Evolutionary conservation across 176 grass and related monocot genomes (phyloP).

Genomic region (Rhynchospora breviuscula): DNA sequence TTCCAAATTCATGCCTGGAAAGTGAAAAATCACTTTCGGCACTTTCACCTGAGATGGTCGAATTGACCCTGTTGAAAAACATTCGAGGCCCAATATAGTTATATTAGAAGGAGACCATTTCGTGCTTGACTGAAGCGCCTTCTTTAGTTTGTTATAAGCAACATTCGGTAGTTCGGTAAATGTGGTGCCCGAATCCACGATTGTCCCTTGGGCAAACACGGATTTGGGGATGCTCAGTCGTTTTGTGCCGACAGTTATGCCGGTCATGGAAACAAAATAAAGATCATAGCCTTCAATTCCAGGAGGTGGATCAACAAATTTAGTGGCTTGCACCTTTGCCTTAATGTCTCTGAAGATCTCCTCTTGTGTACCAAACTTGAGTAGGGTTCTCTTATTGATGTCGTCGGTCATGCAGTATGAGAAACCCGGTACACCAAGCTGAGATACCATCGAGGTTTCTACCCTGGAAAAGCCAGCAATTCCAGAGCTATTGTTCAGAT

Average conservation of each 20-base stretch:
- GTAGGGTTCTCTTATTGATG: conserved; percentile 30
- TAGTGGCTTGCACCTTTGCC: conserved; percentile 31
- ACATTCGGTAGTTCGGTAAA: conserved; percentile 30
- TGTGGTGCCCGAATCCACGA: conserved; percentile 69
- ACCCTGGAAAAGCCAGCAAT: conserved; percentile 53
- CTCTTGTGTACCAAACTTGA: conserved; percentile 48
- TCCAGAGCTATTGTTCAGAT: conserved; percentile 48
- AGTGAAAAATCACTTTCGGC: conserved; percentile 61
- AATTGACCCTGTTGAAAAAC: conserved; percentile 39
- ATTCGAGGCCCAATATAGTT: conserved; percentile 8
- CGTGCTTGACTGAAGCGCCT: conserved; percentile 31
- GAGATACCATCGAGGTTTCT: conserved; percentile 52
- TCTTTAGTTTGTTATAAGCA: conserved; percentile 28
- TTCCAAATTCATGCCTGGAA: conserved; percentile 46
- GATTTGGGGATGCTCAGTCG: conserved; percentile 42
- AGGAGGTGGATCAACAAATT: conserved; percentile 26
- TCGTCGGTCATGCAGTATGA: conserved; percentile 53
- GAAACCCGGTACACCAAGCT: conserved; percentile 52
- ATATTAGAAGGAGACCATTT: conserved; percentile 26
- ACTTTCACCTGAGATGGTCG: conserved; percentile 21
- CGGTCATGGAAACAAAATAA: conserved; percentile 54
- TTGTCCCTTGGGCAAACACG: conserved; percentile 35
- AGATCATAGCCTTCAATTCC: conserved; percentile 6
- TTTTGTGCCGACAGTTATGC: conserved; percentile 49
- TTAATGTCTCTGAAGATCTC: conserved; percentile 24